Conservation (phyloP, 371 early-diverging fungal genomes). For the Mucor circinelloides region DNA sequence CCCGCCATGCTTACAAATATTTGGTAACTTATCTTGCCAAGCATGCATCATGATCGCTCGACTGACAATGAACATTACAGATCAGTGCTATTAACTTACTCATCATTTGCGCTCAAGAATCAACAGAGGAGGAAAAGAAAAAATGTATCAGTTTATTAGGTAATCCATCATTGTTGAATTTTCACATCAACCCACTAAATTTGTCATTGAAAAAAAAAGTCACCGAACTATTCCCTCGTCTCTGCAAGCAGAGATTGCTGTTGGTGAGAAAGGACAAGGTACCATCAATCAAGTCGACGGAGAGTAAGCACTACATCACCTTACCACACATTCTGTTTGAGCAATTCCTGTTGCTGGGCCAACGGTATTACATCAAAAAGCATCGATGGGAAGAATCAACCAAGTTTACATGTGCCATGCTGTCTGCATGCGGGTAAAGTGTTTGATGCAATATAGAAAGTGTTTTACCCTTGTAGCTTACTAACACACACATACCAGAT, state of each 20-base stretch:
- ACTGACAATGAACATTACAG: slow-evolving; percentile 9
- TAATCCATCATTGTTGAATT: background rate
- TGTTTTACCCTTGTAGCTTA: background rate
- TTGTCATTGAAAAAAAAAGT: slow-evolving; percentile 12
- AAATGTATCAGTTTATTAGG: slow-evolving; percentile 32
- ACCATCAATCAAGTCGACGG: slow-evolving; percentile 44
- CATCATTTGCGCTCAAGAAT: slow-evolving; percentile 32
- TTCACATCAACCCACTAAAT: background rate
- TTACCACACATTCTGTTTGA: slow-evolving; percentile 45
- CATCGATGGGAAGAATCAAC: slow-evolving; percentile 38
- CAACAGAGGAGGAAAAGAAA: slow-evolving; percentile 31
- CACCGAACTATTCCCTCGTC: slow-evolving; percentile 46
- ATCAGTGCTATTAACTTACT: slow-evolving; percentile 43
- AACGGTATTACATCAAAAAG: slow-evolving; percentile 45
- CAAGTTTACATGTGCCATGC: slow-evolving; percentile 43
- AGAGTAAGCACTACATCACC: slow-evolving; percentile 44
- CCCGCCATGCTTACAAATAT: slow-evolving; percentile 53
- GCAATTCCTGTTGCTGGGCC: slow-evolving; percentile 44
- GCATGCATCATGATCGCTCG: background rate
- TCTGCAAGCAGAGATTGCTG: slow-evolving; percentile 44
- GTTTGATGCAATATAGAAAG: too few species aligned
- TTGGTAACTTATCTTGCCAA: slow-evolving; percentile 20
- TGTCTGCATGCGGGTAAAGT: slow-evolving; percentile 40
- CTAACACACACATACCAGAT: slow-evolving; percentile 9
- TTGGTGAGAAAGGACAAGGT: slow-evolving; percentile 35